These are phyloP conservation scores for Priceomyces castillae DNA, from an alignment of 805 yeast species.

Conservation along the genomic window DNA sequence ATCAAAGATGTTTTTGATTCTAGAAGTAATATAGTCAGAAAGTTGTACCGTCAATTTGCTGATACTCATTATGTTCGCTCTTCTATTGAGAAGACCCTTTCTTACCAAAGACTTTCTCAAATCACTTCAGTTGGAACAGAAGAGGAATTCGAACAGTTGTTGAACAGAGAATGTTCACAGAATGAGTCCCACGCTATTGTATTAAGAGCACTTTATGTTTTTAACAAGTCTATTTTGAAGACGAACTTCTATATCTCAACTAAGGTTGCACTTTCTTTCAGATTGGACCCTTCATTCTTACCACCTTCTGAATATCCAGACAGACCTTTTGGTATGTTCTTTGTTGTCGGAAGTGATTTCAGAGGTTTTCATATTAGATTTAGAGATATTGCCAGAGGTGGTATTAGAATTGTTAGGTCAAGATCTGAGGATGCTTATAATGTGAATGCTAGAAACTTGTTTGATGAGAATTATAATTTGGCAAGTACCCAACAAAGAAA, in stretches of 20 bases:
- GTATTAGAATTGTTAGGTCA: conserved; percentile 91
- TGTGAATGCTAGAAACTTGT: conserved; percentile 79
- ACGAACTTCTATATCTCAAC: conserved; percentile 93
- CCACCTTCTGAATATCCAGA: conserved; percentile 88
- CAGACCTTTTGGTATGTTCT: conserved; percentile 90
- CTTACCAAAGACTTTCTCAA: conserved; percentile 81
- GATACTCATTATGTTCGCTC: conserved; percentile 80
- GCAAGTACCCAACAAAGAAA: conserved; percentile 96
- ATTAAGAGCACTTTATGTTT: conserved; percentile 73
- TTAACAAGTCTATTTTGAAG: conserved; percentile 84
- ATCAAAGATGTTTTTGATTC: conserved; percentile 73
- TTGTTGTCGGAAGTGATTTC: conserved; percentile 93
- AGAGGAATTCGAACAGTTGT: conserved; percentile 66
- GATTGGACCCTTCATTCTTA: conserved; percentile 82
- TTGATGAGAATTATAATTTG: conserved; percentile 94
- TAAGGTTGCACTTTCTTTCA: conserved; percentile 91
- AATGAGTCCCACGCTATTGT: conserved; percentile 79
- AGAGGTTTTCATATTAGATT: conserved; percentile 97
- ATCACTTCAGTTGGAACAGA: conserved; percentile 72
- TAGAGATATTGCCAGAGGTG: conserved; percentile 97
- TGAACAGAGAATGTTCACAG: conserved; percentile 70
- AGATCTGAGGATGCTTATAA: conserved; percentile 82
- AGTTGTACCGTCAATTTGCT: conserved; percentile 87
- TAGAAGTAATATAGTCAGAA: conserved; percentile 69
- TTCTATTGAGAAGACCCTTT: conserved; percentile 70